A percentile compares a stretch with the other conserved stretches of the same genome.
Evolutionary conservation across 2,329 filamentous ascomycete genomes (phyloP).

Genomic region (Ceratocystis cacaofunesta): DNA sequence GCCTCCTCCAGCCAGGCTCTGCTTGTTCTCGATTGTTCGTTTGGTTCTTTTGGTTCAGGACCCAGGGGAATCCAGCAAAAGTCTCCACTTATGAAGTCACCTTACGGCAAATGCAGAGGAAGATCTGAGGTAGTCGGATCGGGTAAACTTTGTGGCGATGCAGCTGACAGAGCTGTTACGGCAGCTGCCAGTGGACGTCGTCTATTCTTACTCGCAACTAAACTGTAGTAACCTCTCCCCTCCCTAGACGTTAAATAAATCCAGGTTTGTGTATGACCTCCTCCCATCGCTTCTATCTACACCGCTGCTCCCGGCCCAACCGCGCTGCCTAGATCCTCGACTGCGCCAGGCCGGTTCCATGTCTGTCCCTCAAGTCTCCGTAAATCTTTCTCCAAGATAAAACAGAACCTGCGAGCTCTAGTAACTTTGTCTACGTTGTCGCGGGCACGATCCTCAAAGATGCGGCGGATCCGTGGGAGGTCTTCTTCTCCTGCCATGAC

Average conservation of each 20-base stretch:
- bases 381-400: constrained; percentile 40
- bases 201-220: background rate
- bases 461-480: background rate
- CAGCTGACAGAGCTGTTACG: too few species aligned
- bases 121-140: background rate
- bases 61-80: too few species aligned
- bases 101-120: background rate
- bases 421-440: constrained; percentile 6
- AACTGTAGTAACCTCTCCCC: background rate
- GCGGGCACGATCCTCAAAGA: background rate
- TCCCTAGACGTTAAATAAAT: background rate
- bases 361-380: constrained; percentile 50
- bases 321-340: constrained; percentile 47
- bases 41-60: too few species aligned
- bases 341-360: constrained; percentile 58
- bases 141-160: background rate
- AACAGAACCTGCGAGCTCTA: constrained; percentile 15
- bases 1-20: too few species aligned
- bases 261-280: background rate
- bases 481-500: constrained; percentile 1
- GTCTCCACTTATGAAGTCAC: too few species aligned
- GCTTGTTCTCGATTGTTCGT: too few species aligned
- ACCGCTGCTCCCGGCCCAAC: background rate
- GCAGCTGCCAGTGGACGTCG: background rate
- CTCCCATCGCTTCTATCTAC: background rate